Evolutionary conservation across 1,139 yeast genomes (phyloP).

Genomic region (Hemisphaericaspora subhashii): DNA sequence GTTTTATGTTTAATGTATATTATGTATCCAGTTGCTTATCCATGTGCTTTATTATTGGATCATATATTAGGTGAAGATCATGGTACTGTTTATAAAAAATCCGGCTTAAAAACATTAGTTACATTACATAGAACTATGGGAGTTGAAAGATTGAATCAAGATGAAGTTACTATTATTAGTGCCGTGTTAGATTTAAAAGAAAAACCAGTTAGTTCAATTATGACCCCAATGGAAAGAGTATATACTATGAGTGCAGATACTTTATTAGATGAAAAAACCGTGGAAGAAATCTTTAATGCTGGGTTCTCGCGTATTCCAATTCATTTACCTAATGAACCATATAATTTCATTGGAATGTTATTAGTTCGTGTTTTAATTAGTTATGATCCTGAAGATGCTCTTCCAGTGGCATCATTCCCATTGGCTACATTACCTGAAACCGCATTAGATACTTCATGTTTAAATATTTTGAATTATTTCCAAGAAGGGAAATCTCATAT

Average conservation of each 20-base stretch:
- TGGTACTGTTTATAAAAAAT: slow-evolving; percentile 90
- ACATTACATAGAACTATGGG: slow-evolving; percentile 95
- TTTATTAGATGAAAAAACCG: slow-evolving; percentile 77
- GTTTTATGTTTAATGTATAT: slow-evolving; percentile 81
- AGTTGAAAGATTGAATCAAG: slow-evolving; percentile 86
- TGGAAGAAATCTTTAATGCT: slow-evolving; percentile 87
- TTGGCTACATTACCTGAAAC: slow-evolving; percentile 96
- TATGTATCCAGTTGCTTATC: slow-evolving; percentile 92
- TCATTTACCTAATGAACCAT: slow-evolving; percentile 85
- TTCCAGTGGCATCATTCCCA: slow-evolving; percentile 92
- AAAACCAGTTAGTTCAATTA: slow-evolving; percentile 79
- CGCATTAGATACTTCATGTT: slow-evolving; percentile 84
- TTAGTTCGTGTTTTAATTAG: slow-evolving; percentile 89
- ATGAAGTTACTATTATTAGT: slow-evolving; percentile 92
- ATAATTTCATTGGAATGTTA: slow-evolving; percentile 92
- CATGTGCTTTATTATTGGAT: slow-evolving; percentile 81
- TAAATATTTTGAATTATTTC: slow-evolving; percentile 90
- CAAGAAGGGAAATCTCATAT: slow-evolving; percentile 98
- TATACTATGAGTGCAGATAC: slow-evolving; percentile 87
- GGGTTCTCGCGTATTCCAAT: slow-evolving; percentile 98
- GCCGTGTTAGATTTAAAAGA: slow-evolving; percentile 94
- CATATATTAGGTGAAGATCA: slow-evolving; percentile 90
- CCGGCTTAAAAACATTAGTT: slow-evolving; percentile 90
- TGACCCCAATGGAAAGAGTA: slow-evolving; percentile 94
- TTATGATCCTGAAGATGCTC: slow-evolving; percentile 94